Evolutionary conservation across 2,329 filamentous ascomycete genomes (phyloP).

Genomic region (Dactylonectria macrodidyma): DNA sequence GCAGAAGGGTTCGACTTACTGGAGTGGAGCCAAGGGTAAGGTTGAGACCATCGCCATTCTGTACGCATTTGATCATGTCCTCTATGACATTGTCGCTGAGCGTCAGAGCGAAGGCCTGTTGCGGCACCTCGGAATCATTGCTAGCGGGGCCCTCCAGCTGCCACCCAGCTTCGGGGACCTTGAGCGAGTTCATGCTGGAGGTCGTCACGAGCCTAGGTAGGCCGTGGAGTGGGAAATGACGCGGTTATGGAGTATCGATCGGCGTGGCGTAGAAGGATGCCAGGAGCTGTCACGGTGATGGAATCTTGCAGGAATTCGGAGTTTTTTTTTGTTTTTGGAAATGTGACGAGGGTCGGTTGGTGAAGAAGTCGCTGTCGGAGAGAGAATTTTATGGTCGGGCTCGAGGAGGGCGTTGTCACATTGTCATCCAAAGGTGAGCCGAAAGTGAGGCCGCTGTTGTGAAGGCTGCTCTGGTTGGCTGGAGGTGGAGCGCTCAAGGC

Average conservation of each 20-base stretch:
- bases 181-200: constrained; percentile 66
- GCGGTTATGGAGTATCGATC: constrained; percentile 47
- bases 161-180: constrained; percentile 71
- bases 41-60: constrained; percentile 69
- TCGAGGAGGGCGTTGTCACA: constrained; percentile 43
- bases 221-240: constrained; percentile 49
- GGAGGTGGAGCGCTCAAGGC: constrained; percentile 31
- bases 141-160: constrained; percentile 67
- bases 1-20: constrained; percentile 61
- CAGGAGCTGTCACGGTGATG: constrained; percentile 29
- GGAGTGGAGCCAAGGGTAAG: constrained; percentile 71
- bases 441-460: constrained; percentile 47
- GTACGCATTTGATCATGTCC: constrained; percentile 73
- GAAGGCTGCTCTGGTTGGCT: constrained; percentile 36
- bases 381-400: constrained; percentile 30
- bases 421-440: constrained; percentile 47
- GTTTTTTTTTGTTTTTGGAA: not conserved
- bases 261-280: constrained; percentile 32
- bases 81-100: constrained; percentile 72
- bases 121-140: constrained; percentile 61
- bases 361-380: constrained; percentile 24
- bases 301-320: constrained; percentile 25
- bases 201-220: constrained; percentile 46
- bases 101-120: constrained; percentile 72
- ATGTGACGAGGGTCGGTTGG: constrained; percentile 5